Base-by-base conservation (phyloP, 139 green algal species). In the Chlorella sp. region DNA sequence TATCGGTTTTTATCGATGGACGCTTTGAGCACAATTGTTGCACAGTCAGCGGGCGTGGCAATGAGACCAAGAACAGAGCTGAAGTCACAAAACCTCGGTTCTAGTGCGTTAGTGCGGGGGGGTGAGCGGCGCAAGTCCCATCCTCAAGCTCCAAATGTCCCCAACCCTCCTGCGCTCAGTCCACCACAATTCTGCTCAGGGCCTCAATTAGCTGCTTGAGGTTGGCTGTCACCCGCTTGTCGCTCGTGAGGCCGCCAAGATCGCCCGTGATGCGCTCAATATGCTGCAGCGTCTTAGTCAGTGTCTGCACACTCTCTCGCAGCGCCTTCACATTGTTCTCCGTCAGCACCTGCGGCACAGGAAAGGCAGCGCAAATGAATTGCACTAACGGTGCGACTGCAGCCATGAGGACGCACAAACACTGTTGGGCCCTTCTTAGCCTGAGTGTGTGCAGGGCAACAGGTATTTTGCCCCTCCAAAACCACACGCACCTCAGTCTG, bases 281-380 rank as follows among this genome's bases (percentile, higher is more conserved):
- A 88, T 97, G 91, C 83, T 96, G 91, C 73, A 97, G 82, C 32
- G 91, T 95, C 36, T 89, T 88, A 21, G 91, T 94, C 69, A 98
- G 80, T 26, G 96, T 97, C 67, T 94, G 86, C 55, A 98, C 94
- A 21, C 85, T 87, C 25, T 94, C 83, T n/a, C 93, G 89, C 83
- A 98, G 86, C 21, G 95, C 94, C 6, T 86, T 88, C 60, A 98
- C 94, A 87, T 99, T 99, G 47, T 96, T 97, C 18, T 96, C 92
- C 5, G 95, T 99, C 74, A 99, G 84, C 51, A 99, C 51, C 51
- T 60, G 51, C 13, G 18, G 11, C 51, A 18, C 51, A 60, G 51
- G 44, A 51, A 51, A 51, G 44, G 9, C 6, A 51, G 44, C 44
- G 7, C 44, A 51, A 6, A 9, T 51, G 44, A 9, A 51, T 16